Percentiles rank a stretch among this genome's conserved stretches.
phyloP scores from a whole-genome alignment of 164 flowering plant species.

The Magnolia sinica region DNA sequence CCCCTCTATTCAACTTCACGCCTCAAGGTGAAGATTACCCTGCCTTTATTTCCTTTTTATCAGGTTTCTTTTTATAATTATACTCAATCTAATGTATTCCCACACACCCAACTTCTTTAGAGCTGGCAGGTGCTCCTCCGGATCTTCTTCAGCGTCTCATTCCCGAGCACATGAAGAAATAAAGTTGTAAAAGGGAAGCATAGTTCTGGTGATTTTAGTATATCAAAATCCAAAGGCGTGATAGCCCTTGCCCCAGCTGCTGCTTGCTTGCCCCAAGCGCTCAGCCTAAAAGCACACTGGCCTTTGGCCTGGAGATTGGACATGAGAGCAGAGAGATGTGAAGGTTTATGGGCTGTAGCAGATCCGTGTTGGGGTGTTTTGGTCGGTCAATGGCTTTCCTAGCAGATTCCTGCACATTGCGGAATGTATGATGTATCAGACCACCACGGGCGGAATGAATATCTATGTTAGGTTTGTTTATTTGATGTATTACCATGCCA shows the following conservation, averaged over 20 bases:
- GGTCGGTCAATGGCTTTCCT: neutral
- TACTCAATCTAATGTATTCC: neutral
- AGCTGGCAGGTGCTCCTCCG: constrained; percentile 54
- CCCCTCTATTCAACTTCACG: constrained; percentile 83
- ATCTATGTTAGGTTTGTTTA: neutral
- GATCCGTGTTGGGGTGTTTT: neutral
- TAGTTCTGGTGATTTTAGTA: neutral
- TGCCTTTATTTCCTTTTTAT: neutral
- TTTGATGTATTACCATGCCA: neutral
- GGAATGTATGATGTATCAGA: neutral
- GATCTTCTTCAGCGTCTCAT: constrained; percentile 65
- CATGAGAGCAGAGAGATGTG: neutral
- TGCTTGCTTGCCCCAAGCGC: neutral
- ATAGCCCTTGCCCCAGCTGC: neutral
- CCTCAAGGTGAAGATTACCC: constrained; percentile 61
- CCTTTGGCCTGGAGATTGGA: neutral
- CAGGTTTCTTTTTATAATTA: neutral
- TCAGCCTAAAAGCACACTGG: neutral
- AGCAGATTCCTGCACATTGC: neutral
- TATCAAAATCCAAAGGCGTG: neutral
- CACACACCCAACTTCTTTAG: constrained; percentile 27
- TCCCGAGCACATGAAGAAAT: constrained; percentile 56
- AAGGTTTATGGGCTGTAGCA: neutral
- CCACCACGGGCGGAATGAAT: neutral
- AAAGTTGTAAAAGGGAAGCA: constrained; percentile 4